Percentiles rank a stretch among this genome's conserved stretches.
phyloP scores from a whole-genome alignment of 192 early-diverging fungal species.

The Gonapodya sp. region DNA sequence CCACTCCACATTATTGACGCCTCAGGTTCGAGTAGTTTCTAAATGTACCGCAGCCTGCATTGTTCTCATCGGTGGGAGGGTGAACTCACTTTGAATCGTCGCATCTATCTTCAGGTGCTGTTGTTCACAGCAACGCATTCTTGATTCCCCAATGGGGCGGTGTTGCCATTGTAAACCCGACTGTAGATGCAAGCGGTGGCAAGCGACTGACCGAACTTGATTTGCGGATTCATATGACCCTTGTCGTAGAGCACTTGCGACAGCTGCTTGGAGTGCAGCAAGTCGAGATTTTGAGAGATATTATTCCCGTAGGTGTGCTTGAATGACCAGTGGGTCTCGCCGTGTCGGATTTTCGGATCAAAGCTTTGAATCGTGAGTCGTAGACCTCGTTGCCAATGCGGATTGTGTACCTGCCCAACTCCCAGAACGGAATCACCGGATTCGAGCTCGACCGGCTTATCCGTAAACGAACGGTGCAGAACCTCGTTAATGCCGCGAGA shows the following conservation, averaged over 20 bases:
- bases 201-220: constrained; percentile 31
- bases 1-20: constrained; percentile 60
- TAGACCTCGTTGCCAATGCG: background rate
- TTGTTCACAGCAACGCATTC: constrained; percentile 66
- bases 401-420: constrained; percentile 24
- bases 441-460: constrained; percentile 76
- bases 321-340: background rate
- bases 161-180: constrained; percentile 59
- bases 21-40: constrained; percentile 23
- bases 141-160: constrained; percentile 94
- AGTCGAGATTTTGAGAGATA: background rate
- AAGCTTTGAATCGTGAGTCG: background rate
- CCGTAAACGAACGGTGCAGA: constrained; percentile 58
- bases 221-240: constrained; percentile 63
- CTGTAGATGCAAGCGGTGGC: background rate
- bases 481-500: constrained; percentile 56
- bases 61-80: too few relatives aligned
- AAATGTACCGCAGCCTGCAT: constrained; percentile 9
- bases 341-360: background rate
- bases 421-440: constrained; percentile 56
- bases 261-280: constrained; percentile 66
- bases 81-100: background rate
- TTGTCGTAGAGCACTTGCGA: constrained; percentile 75
- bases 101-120: constrained; percentile 23
- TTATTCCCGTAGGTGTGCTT: background rate